These are phyloP conservation scores for Hyphopichia pseudoburtonii DNA, from an alignment of 1,139 yeast species.

Conservation along the genomic window DNA sequence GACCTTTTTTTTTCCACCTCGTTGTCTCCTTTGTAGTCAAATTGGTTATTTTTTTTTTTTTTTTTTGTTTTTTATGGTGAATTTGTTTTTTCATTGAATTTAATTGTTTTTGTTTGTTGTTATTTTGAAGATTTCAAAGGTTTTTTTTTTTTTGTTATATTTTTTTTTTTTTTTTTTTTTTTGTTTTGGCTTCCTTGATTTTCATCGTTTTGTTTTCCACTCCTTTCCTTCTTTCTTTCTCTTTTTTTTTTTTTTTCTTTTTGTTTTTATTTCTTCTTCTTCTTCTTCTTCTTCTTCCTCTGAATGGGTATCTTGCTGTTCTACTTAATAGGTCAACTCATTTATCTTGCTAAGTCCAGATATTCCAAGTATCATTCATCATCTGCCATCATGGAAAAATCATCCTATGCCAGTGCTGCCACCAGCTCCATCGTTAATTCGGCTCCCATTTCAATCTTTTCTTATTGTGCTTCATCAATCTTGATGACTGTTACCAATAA, in stretches of 20 bases:
- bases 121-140: no score
- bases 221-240: not conserved
- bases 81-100: not conserved
- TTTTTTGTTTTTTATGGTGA: no score
- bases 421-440: slow-evolving; percentile 60
- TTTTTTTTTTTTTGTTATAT: not conserved
- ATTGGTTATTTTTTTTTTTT: no score
- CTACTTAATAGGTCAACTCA: slow-evolving; percentile 37
- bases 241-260: not conserved
- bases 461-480: slow-evolving; percentile 90
- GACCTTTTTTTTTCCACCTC: no score
- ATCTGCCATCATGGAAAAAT: slow-evolving; percentile 33
- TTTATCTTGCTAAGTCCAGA: slow-evolving; percentile 27
- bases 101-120: not conserved
- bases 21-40: no score
- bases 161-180: not conserved
- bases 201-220: not conserved
- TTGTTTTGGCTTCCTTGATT: not conserved
- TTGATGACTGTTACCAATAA: slow-evolving; percentile 98
- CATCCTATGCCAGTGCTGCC: slow-evolving; percentile 18
- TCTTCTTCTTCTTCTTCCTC: slow-evolving; percentile 2
- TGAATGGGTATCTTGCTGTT: slow-evolving; percentile 47
- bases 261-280: slow-evolving; percentile 1
- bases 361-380: slow-evolving; percentile 12
- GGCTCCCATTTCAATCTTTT: slow-evolving; percentile 80